Percentiles rank a stretch among this genome's conserved stretches.
phyloP scores from a whole-genome alignment of 495 filamentous ascomycete species.

The Aspergillus sclerotioniger region DNA sequence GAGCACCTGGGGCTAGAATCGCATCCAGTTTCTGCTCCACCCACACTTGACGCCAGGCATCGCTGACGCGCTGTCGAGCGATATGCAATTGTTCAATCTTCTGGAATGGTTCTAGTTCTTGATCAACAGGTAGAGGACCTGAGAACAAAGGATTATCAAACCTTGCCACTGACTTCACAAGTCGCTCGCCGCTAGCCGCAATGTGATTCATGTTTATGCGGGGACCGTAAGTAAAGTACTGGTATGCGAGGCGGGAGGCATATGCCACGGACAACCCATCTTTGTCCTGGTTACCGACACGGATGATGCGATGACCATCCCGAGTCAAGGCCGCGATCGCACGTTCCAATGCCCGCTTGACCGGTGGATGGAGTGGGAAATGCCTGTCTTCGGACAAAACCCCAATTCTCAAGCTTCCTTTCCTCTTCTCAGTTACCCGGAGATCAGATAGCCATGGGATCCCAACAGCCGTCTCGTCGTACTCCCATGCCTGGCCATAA shows the following conservation, averaged over 20 bases:
- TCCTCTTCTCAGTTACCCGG: slow-evolving; percentile 1
- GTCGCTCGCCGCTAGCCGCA: slow-evolving; percentile 28
- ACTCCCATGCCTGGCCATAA: slow-evolving; percentile 15
- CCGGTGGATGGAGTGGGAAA: slow-evolving; percentile 54
- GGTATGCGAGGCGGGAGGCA: slow-evolving; percentile 28
- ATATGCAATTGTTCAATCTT: slow-evolving; percentile 18
- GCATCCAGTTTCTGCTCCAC: slow-evolving; percentile 39
- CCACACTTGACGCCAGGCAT: slow-evolving; percentile 23
- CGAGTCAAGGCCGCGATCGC: slow-evolving; percentile 36
- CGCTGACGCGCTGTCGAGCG: slow-evolving; percentile 8
- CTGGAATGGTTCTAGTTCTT: slow-evolving; percentile 13
- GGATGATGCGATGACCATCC: slow-evolving; percentile 46
- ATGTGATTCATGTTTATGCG: slow-evolving; percentile 21
- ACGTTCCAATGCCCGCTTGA: slow-evolving; percentile 45
- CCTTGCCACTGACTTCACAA: slow-evolving; percentile 16
- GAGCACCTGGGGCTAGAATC: slow-evolving; percentile 44
- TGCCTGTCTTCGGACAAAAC: slow-evolving; percentile 51
- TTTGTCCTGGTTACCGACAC: slow-evolving; percentile 18
- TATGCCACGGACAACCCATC: slow-evolving; percentile 15
- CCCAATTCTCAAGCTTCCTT: slow-evolving; percentile 41
- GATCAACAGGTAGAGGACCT: slow-evolving; percentile 13
- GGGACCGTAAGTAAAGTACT: slow-evolving; percentile 33
- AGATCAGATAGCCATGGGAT: slow-evolving; percentile 19
- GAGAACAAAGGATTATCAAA: slow-evolving; percentile 27
- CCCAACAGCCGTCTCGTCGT: slow-evolving; percentile 16